A percentile compares a stretch with the other conserved stretches of the same genome.
These are phyloP conservation scores for Massariosphaeria phaeospora DNA, from an alignment of 495 filamentous ascomycete species.

Conservation along the genomic window DNA sequence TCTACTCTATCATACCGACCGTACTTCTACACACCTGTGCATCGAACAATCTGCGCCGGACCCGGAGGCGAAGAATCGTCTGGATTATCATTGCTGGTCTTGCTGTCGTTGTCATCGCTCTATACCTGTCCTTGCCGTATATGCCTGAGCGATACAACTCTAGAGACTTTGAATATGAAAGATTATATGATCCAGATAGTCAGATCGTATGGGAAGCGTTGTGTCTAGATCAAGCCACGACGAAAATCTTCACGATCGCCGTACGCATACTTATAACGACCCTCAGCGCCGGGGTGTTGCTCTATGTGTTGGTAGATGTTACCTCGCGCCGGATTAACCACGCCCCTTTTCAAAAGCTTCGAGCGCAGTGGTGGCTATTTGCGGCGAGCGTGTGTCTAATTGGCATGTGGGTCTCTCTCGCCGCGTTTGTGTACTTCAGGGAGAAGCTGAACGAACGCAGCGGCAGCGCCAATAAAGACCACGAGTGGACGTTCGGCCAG, in stretches of 20 bases:
- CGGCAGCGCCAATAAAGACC: neutral
- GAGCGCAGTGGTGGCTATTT: neutral
- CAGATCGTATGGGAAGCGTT: neutral
- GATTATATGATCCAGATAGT: neutral
- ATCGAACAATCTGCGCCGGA: neutral
- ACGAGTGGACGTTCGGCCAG: slow-evolving; percentile 8
- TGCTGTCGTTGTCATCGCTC: neutral
- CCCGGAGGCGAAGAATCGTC: neutral
- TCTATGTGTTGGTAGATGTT: neutral
- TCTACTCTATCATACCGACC: neutral
- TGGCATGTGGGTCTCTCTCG: neutral
- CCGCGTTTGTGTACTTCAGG: neutral
- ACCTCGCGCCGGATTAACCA: neutral
- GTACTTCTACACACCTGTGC: neutral
- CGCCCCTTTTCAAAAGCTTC: neutral
- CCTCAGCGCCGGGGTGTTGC: neutral
- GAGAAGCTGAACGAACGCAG: neutral
- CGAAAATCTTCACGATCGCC: neutral
- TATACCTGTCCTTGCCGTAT: no score
- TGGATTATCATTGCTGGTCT: neutral
- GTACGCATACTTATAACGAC: neutral
- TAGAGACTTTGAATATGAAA: neutral
- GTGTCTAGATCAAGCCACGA: neutral
- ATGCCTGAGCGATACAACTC: no score
- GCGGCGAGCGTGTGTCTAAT: neutral